These are phyloP conservation scores for Globisporangium spinosum DNA, from an alignment of 352 stramenopile genomes.

Conservation along the genomic window DNA sequence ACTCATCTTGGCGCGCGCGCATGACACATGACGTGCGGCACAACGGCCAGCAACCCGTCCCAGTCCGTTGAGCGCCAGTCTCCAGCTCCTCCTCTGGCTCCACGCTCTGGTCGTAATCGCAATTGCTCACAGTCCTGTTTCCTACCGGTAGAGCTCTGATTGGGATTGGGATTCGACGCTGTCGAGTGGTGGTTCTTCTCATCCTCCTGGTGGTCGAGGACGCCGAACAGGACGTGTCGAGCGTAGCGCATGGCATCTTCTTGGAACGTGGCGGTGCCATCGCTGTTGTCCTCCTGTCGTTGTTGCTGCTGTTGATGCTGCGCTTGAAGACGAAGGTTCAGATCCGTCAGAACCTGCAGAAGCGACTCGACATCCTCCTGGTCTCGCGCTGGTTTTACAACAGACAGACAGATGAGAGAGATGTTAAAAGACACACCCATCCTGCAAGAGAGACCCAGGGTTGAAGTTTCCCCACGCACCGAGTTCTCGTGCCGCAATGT, in stretches of 20 bases:
- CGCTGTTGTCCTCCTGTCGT: not conserved
- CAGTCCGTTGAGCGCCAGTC: constrained; percentile 1
- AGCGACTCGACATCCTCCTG: constrained; percentile 7
- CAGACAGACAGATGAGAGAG: not conserved
- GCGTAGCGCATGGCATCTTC: not conserved
- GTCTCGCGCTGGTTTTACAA: not conserved
- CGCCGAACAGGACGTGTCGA: not conserved
- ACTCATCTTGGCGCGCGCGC: not conserved
- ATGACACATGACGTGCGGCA: constrained; percentile 2
- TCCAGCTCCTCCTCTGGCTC: not conserved
- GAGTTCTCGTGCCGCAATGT: constrained; percentile 11
- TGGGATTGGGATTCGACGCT: not conserved
- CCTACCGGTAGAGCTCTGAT: not conserved
- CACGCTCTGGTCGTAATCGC: constrained; percentile 2
- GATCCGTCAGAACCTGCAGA: constrained; percentile 9
- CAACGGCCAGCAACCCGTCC: constrained; percentile 6
- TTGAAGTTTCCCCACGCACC: not conserved
- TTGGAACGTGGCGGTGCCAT: not conserved
- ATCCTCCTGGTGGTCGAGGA: not conserved
- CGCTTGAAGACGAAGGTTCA: not conserved
- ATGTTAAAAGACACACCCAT: constrained; percentile 3
- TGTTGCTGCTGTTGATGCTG: not conserved
- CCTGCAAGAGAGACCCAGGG: not conserved
- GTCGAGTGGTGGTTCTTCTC: not conserved
- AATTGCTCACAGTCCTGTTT: not conserved